These are phyloP conservation scores for Mucor sp. DNA, from an alignment of 371 early-diverging fungal genomes.

Conservation along the genomic window DNA sequence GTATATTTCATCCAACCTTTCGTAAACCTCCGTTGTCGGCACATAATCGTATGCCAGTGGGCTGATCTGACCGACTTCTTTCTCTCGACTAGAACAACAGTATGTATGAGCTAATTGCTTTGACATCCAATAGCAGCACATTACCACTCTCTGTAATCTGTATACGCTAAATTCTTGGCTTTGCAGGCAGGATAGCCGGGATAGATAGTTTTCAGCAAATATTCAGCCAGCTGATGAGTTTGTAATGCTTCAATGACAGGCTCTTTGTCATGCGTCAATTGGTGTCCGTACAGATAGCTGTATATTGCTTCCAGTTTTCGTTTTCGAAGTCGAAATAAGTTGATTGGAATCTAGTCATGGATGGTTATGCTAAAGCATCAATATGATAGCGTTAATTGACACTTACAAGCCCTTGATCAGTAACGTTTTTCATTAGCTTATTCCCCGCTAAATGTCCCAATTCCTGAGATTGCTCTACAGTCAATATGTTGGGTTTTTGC, in stretches of 20 bases:
- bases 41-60: slow-evolving; percentile 29
- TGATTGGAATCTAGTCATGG: slow-evolving; percentile 16
- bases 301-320: slow-evolving; percentile 22
- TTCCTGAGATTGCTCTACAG: slow-evolving; percentile 20
- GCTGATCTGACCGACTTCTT: slow-evolving; percentile 1
- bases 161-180: slow-evolving; percentile 25
- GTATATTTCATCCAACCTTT: slow-evolving; percentile 22
- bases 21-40: slow-evolving; percentile 27
- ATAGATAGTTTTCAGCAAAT: slow-evolving; percentile 21
- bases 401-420: slow-evolving; percentile 23
- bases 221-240: slow-evolving; percentile 27
- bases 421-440: slow-evolving; percentile 12
- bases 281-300: slow-evolving; percentile 9
- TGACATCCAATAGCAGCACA: background rate
- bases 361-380: background rate
- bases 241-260: slow-evolving; percentile 12
- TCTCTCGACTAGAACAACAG: slow-evolving; percentile 14
- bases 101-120: background rate
- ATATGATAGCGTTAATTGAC: background rate
- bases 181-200: slow-evolving; percentile 26
- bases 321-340: slow-evolving; percentile 25
- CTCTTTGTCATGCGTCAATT: slow-evolving; percentile 18
- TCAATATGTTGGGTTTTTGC: slow-evolving; percentile 29
- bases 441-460: slow-evolving; percentile 20
- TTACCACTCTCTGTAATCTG: slow-evolving; percentile 29